Conservation (phyloP, 2,329 filamentous ascomycete species). For the Sclerotiophoma versabilis region DNA sequence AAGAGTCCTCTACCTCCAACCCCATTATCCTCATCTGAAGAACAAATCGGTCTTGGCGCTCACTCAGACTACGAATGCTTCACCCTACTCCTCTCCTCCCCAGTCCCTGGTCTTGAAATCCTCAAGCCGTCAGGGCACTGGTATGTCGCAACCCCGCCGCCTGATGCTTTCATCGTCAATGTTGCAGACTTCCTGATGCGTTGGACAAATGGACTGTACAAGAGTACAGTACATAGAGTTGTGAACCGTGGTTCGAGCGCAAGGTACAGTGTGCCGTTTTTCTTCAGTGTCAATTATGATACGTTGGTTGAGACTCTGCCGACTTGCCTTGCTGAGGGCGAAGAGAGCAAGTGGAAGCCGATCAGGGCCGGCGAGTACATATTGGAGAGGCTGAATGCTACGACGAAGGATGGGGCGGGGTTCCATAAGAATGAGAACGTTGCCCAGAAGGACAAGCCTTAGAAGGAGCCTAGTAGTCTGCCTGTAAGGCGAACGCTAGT, state of each 20-base stretch:
- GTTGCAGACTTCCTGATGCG: constrained; percentile 61
- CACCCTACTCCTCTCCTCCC: constrained; percentile 42
- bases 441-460: not conserved
- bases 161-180: constrained; percentile 59
- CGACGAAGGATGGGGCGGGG: constrained; percentile 41
- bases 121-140: constrained; percentile 41
- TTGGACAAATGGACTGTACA: constrained; percentile 59
- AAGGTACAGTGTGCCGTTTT: constrained; percentile 57
- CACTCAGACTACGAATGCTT: constrained; percentile 48
- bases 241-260: constrained; percentile 51
- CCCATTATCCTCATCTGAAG: constrained; percentile 12
- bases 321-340: constrained; percentile 45
- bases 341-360: constrained; percentile 44
- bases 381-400: constrained; percentile 46
- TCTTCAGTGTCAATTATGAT: constrained; percentile 56
- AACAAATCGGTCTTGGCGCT: constrained; percentile 49
- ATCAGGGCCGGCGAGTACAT: constrained; percentile 52
- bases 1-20: constrained; percentile 23
- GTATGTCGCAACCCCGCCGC: constrained; percentile 48
- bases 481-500: no score
- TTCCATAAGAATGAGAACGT: constrained; percentile 30
- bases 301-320: constrained; percentile 49
- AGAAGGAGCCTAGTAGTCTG: not conserved
- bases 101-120: constrained; percentile 43
- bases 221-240: constrained; percentile 59